A percentile compares a stretch with the other conserved stretches of the same genome.
These are phyloP conservation scores for Ceratocystis eucalypticola DNA, from an alignment of 2,329 filamentous ascomycete genomes.

Conservation along the genomic window DNA sequence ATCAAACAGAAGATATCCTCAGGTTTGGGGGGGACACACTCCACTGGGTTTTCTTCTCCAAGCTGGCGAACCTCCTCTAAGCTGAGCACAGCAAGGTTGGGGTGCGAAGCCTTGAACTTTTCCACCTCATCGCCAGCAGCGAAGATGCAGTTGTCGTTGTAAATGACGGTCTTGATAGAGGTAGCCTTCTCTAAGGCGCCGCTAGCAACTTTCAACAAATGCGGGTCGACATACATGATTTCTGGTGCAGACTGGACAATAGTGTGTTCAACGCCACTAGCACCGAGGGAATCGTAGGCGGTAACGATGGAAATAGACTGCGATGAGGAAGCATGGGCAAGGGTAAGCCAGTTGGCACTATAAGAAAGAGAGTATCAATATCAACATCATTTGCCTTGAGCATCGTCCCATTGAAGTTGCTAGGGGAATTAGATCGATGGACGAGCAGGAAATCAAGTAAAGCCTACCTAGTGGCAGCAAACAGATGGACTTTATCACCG, in stretches of 20 bases:
- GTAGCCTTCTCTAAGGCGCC: conserved; percentile 43
- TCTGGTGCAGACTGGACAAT: conserved; percentile 66
- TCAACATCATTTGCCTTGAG: not conserved
- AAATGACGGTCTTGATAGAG: conserved; percentile 46
- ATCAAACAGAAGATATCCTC: conserved; percentile 73
- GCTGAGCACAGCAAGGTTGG: conserved; percentile 39
- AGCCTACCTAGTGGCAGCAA: conserved; percentile 63
- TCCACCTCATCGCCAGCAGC: conserved; percentile 39
- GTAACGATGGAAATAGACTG: conserved; percentile 89
- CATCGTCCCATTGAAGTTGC: not conserved
- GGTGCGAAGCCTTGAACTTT: conserved; percentile 42
- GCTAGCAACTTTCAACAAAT: conserved; percentile 50
- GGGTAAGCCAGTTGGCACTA: conserved; percentile 70
- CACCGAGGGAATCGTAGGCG: conserved; percentile 83
- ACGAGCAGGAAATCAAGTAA: not conserved
- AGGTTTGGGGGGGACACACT: conserved; percentile 56
- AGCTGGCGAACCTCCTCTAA: conserved; percentile 42
- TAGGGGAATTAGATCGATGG: not conserved
- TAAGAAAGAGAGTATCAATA: conserved; percentile 19
- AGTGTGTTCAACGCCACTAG: conserved; percentile 73
- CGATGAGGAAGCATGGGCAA: conserved; percentile 62
- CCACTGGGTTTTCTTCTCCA: conserved; percentile 53
- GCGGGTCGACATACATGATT: conserved; percentile 77
- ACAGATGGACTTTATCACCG: conserved; percentile 62
- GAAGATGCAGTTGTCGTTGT: conserved; percentile 46